A percentile compares a stretch with the other conserved stretches of the same genome.
Conservation (phyloP, 768 basidiomycete genomes). For the Auricularia sp. region DNA sequence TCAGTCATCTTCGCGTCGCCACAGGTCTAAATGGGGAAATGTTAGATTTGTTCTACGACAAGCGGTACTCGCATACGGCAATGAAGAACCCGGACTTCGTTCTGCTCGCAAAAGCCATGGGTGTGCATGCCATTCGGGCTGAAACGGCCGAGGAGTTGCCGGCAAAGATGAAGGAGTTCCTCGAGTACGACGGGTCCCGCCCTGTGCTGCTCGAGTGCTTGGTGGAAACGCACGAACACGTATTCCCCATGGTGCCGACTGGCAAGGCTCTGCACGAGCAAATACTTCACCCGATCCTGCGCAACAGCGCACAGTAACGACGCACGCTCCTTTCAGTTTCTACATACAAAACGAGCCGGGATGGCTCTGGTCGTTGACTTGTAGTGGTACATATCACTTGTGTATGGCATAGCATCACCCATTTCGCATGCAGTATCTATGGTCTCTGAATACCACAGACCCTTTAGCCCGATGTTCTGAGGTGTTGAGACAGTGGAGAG, state of each 20-base stretch:
- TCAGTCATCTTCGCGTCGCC: not conserved
- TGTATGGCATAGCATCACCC: not conserved
- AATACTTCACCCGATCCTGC: conserved; percentile 57
- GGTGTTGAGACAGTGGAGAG: too few relatives aligned
- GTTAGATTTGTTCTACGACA: conserved; percentile 87
- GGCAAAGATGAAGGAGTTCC: conserved; percentile 95
- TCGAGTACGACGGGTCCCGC: conserved; percentile 81
- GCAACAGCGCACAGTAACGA: not conserved
- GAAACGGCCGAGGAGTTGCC: conserved; percentile 64
- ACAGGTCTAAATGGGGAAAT: not conserved
- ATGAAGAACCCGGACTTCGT: conserved; percentile 98
- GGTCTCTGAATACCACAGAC: not conserved
- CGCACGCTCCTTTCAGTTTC: not conserved
- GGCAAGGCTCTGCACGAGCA: conserved; percentile 93
- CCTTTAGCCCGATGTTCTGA: too few relatives aligned
- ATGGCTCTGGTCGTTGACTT: not conserved
- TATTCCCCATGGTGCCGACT: conserved; percentile 89
- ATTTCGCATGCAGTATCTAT: not conserved
- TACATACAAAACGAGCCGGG: not conserved
- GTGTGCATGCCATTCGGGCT: conserved; percentile 82
- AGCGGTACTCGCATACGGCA: conserved; percentile 89
- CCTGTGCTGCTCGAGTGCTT: conserved; percentile 88
- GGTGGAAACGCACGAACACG: conserved; percentile 77
- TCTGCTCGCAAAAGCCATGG: conserved; percentile 81
- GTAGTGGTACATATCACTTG: not conserved